A percentile compares a stretch with the other conserved stretches of the same genome.
These are phyloP conservation scores for Fusarium tricinctum DNA, from an alignment of 2,329 filamentous ascomycete species.

Conservation along the genomic window DNA sequence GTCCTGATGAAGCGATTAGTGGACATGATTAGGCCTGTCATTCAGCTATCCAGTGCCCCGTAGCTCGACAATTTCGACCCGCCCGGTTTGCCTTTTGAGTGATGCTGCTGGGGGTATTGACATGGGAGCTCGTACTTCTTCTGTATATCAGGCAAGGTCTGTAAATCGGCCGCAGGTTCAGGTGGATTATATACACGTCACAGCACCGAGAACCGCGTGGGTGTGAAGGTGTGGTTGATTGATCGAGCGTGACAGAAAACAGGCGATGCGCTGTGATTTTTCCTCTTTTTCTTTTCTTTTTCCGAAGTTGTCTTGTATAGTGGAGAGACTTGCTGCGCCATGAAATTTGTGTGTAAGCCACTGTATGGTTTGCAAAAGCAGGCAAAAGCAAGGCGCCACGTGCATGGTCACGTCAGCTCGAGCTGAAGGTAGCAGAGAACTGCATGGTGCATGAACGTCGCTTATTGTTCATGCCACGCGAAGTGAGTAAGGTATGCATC, in stretches of 20 bases:
- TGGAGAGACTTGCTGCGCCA: conserved; percentile 1
- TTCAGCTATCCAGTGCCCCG: conserved; percentile 15
- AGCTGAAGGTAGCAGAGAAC: conserved; percentile 13
- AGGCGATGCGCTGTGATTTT: conserved; percentile 16
- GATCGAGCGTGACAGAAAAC: conserved; percentile 3
- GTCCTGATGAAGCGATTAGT: background rate
- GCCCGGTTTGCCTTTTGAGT: conserved; percentile 26
- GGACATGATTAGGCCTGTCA: conserved; percentile 21
- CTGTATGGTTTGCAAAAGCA: conserved; percentile 5
- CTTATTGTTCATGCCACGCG: conserved; percentile 9
- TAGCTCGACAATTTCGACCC: conserved; percentile 38
- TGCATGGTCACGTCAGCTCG: conserved; percentile 27
- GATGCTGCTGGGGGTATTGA: conserved; percentile 19
- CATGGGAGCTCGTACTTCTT: conserved; percentile 17
- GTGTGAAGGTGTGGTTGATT: conserved; percentile 21
- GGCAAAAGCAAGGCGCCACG: background rate
- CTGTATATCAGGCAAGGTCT: conserved; percentile 37
- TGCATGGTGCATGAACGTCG: conserved; percentile 30
- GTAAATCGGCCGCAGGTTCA: conserved; percentile 40
- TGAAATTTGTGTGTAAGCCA: background rate
- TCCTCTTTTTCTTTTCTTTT: background rate
- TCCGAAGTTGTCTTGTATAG: conserved; percentile 13
- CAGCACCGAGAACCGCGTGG: conserved; percentile 29
- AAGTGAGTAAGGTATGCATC: background rate
- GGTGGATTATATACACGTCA: conserved; percentile 48